Evolutionary conservation across 2,329 filamentous ascomycete genomes (phyloP).

Genomic region (Botrytis fabae): DNA sequence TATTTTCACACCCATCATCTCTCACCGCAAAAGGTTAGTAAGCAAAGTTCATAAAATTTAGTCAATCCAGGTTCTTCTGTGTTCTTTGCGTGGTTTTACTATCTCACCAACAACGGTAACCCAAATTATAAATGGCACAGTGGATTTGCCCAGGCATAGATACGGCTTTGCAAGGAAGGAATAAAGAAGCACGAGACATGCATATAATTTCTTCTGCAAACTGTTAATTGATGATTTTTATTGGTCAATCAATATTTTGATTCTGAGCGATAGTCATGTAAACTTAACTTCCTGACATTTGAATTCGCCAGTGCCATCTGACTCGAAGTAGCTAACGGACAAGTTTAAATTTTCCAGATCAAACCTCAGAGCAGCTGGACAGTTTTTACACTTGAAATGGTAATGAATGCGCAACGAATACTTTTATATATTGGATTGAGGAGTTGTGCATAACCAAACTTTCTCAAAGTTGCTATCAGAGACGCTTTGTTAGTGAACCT

Average conservation of each 20-base stretch:
- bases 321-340: background rate
- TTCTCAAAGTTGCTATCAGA: background rate
- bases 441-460: background rate
- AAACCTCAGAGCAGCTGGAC: background rate
- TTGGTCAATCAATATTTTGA: background rate
- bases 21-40: background rate
- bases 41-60: background rate
- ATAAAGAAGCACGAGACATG: background rate
- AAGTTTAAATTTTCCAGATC: background rate
- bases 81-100: background rate
- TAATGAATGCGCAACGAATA: background rate
- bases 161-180: background rate
- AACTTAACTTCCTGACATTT: fast-evolving
- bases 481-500: background rate
- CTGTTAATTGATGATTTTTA: fast-evolving
- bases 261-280: too few relatives aligned
- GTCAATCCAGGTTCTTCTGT: background rate
- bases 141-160: background rate
- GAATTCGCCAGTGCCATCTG: background rate
- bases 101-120: background rate
- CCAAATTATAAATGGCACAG: background rate
- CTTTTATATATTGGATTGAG: background rate
- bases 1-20: background rate
- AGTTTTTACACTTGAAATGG: background rate
- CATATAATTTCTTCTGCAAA: background rate